Base-by-base conservation (phyloP, 2,329 filamentous ascomycete genomes). In the Lecanicillium sp. region DNA sequence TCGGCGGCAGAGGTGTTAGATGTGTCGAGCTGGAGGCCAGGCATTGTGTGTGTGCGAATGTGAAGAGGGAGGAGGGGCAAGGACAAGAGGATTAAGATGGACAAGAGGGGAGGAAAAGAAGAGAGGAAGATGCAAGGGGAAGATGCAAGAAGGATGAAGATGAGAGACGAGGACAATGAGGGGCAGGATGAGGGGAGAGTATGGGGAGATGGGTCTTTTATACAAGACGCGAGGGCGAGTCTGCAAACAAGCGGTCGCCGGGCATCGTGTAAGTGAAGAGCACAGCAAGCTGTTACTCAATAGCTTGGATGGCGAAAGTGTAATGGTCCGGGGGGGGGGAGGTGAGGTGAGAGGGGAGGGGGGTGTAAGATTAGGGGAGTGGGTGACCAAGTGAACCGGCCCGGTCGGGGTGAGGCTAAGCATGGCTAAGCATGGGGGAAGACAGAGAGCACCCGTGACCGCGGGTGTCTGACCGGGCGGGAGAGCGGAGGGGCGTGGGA, bases 231-330 rank as follows among this genome's bases (percentile, higher is more conserved):
- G 42, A 44, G 17, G n/a, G 30, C 11, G 33, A 32, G 43, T 32
- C 15, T 42, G 23, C 38, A 39, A 32, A 47, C n/a, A 45, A 26
- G 60, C 56, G 57, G 62, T 56, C 37, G 44, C 36, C 26, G 54
- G 51, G 27, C 39, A 67, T 68, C 58, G 51, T 64, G 53, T 59
- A 50, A 50, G 48, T 50, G 41, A 45, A 29, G 30, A 45, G 36
- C 35, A 32, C 33, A 30, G 35, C 35, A 50, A 50, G 36, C 48
- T 45, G 48, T 50, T 50, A 50, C 48, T 45, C 48, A 50, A 50
- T 46, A 50, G 48, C 45, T 50, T 50, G 35, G 35, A 47, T 47
- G 44, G 44, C 35, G 36, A n/a, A n/a, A n/a, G n/a, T n/a, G n/a
- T n/a, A n/a, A n/a, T n/a, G n/a, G n/a, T n/a, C n/a, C n/a, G n/a